Evolutionary conservation across 2,329 filamentous ascomycete genomes (phyloP), one percentile per base, ranked within the genome.

Genomic region (Torrubiella hemipterigena): DNA sequence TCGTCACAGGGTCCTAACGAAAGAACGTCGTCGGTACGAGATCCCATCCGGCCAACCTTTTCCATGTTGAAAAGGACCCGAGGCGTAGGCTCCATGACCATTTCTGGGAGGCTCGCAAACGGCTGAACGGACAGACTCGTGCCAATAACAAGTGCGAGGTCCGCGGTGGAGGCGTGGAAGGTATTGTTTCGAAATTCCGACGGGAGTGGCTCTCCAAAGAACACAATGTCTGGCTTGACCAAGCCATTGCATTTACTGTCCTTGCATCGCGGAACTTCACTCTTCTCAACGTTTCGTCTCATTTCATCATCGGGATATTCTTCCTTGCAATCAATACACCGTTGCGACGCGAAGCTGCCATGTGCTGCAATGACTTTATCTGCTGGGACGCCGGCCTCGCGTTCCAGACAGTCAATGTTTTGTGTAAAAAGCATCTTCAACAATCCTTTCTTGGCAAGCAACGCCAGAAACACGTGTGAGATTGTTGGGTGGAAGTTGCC

Each of bases 341-440:
- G 72, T 57, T 96, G 89, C 1, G 72, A 74, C 15, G 89, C 89
- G 51, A 96, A 98, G 52, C 85, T 94, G 27, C 91, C 91, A 53
- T 98, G 91, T 0, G 91, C 91, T 56, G 96, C 89, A 19, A 98
- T 68, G 30, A 98, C 87, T 54, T 72, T 77, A 3, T 89, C 76
- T 0, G 63, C 67, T 0, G 86, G 82, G 1, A 98, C 77, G 17
- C 91, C 91, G 10, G 89, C 91, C 42, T 73, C 69, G 15, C 87
- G 74, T 58, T 98, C 91, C 10, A 98, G 68, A 47, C 86, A 94
- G 59, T 98, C 91, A 43, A 98, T 96, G 49, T 98, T 98, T 51
- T 98, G 91, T 1, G 91, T 95, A 55, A 96, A 98, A 32, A 91
- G 72, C 63, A 86, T 91, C 42, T 80, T 62, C 16, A 98, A 62